Evolutionary conservation across 805 yeast species (phyloP), one percentile per base, ranked within the genome.

Genomic region (Saccharomycopsis microspora): DNA sequence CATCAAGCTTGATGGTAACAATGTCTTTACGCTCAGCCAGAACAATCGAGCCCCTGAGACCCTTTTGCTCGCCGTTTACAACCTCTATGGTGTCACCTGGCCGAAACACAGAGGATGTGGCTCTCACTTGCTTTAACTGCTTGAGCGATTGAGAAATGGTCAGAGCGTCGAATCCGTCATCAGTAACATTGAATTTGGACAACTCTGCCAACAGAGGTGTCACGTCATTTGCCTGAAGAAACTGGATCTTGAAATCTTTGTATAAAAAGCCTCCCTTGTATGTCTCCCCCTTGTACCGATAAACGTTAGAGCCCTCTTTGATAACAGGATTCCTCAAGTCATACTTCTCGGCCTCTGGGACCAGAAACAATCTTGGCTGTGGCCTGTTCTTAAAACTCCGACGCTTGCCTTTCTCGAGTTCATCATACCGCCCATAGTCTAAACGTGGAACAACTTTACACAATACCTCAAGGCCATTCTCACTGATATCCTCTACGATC

Each of bases 71-170:
- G 61, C 98, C 98, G 54, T 80, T 78, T 45, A 85, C 73, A 43
- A 93, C 85, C 65, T 89, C 96, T 43, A 93, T 96, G 56, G 85
- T 76, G 63, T 93, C 98, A 56, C 96, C 97, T 4, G 94, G 86
- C 63, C 87, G 96, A 69, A 89, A 90, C 3, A 72, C 65, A 34
- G 78, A 71, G 32, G 74, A 66, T 28, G 75, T 70, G 19, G 19
- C 19, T 19, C 19, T 19, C 19, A 19, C 19, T 36, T 73, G 74
- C 46, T 76, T 70, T 2, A 78, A 69, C 54, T 76, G 76, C 60
- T 85, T 85, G 56, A 93, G 71, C n/a, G 86, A 77, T 53, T 88
- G 86, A 1, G 96, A 93, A 55, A 93, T 79, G 0, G 89, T 78
- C 3, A 88, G 78, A 49, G 93, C 70, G 61, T 93, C 97, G 56